phyloP scores from a whole-genome alignment of 108 stramenopile species.

The Parmales sp. region DNA sequence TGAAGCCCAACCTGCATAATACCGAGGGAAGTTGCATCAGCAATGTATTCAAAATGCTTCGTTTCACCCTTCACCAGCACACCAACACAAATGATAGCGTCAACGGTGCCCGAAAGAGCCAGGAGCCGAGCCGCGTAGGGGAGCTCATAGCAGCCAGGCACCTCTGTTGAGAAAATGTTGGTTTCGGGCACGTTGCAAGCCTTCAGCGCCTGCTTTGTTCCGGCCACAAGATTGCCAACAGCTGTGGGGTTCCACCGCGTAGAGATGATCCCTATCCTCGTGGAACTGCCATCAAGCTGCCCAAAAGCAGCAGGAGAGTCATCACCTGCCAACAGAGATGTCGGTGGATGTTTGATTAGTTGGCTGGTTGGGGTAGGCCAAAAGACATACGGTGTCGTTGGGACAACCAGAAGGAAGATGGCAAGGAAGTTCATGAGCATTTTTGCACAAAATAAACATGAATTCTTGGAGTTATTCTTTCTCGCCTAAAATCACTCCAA shows the following conservation, averaged over 20 bases:
- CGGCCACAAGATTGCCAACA: slow-evolving; percentile 64
- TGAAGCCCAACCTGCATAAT: slow-evolving; percentile 87
- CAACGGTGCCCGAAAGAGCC: slow-evolving; percentile 84
- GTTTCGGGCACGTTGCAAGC: slow-evolving; percentile 72
- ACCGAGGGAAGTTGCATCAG: slow-evolving; percentile 77
- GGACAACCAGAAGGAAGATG: too few species aligned
- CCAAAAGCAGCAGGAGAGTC: too few species aligned
- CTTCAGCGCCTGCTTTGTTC: slow-evolving; percentile 52
- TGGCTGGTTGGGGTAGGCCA: too few species aligned
- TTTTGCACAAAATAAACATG: too few species aligned
- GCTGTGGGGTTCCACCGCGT: slow-evolving; percentile 83
- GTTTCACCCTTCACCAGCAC: slow-evolving; percentile 98
- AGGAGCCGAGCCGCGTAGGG: slow-evolving; percentile 85
- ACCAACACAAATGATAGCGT: slow-evolving; percentile 87
- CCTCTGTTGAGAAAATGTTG: slow-evolving; percentile 82
- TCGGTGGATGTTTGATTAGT: too few species aligned
- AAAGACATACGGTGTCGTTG: too few species aligned
- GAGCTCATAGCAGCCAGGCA: slow-evolving; percentile 93
- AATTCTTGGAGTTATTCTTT: too few species aligned
- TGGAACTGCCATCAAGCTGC: slow-evolving; percentile 59
- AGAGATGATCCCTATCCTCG: slow-evolving; percentile 71
- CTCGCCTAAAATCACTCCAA: too few species aligned
- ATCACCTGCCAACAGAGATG: too few species aligned
- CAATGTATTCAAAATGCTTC: slow-evolving; percentile 97
- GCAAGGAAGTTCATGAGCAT: too few species aligned